A percentile compares a stretch with the other conserved stretches of the same genome.
phyloP scores from a whole-genome alignment of 2,329 filamentous ascomycete species.

The Diaporthe helianthi region DNA sequence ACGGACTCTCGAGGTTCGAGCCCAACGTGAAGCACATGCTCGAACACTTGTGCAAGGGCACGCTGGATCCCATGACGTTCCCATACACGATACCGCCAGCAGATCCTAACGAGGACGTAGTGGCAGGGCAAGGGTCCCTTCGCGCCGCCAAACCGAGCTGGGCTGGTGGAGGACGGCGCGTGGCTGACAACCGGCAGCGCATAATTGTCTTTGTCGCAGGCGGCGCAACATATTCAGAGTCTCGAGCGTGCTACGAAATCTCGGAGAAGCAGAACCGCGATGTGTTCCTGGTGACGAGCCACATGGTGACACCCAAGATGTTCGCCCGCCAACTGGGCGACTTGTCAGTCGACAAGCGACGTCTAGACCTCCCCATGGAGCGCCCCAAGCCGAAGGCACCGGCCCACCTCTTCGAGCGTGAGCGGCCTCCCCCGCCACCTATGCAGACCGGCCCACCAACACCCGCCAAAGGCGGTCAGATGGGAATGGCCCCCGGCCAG shows the following conservation, averaged over 20 bases:
- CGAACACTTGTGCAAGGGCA: conserved; percentile 73
- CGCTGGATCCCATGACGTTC: conserved; percentile 70
- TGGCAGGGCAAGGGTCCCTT: conserved; percentile 74
- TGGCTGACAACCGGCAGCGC: conserved; percentile 84
- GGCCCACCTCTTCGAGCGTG: conserved; percentile 83
- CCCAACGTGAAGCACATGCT: conserved; percentile 84
- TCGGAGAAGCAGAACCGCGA: conserved; percentile 77
- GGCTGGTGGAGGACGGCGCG: conserved; percentile 76
- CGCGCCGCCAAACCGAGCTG: conserved; percentile 93
- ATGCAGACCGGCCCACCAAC: conserved; percentile 41
- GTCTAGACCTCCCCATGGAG: conserved; percentile 82
- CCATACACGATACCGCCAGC: conserved; percentile 77
- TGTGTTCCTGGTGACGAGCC: conserved; percentile 86
- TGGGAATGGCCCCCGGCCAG: conserved; percentile 41
- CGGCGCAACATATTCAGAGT: conserved; percentile 91
- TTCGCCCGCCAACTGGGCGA: conserved; percentile 86
- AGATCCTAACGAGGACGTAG: conserved; percentile 65
- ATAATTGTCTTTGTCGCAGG: conserved; percentile 95
- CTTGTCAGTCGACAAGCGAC: conserved; percentile 75
- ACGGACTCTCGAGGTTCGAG: conserved; percentile 85
- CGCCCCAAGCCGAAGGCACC: conserved; percentile 82
- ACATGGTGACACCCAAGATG: conserved; percentile 87
- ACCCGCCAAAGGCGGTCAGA: conserved; percentile 40
- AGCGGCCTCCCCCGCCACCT: conserved; percentile 59
- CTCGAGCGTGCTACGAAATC: conserved; percentile 87